A percentile compares a stretch with the other conserved stretches of the same genome.
Conservation (phyloP, 441 rosid genomes). For the Euphorbia schlechtendalii region DNA sequence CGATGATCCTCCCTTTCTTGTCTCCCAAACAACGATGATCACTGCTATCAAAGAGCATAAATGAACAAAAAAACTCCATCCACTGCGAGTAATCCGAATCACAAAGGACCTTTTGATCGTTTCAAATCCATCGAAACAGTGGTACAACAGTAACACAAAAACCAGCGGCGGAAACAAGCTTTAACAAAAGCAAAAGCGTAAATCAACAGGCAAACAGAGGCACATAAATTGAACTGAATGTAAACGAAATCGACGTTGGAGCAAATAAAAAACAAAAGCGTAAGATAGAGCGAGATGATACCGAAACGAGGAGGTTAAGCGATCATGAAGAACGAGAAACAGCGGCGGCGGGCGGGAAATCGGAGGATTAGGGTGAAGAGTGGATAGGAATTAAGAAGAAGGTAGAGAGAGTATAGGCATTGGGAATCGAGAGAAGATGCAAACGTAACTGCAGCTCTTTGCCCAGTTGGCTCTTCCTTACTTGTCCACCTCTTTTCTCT, state of each 20-base stretch:
- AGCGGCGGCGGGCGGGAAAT: neutral
- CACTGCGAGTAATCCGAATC: neutral
- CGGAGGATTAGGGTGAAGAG: slow-evolving; percentile 5
- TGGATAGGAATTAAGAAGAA: slow-evolving; percentile 15
- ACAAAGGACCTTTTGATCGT: neutral
- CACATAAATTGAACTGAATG: neutral
- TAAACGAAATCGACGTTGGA: neutral
- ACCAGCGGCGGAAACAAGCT: neutral
- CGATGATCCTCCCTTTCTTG: neutral
- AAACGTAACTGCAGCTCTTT: slow-evolving; percentile 20
- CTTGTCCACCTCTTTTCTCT: slow-evolving; percentile 28
- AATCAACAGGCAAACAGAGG: neutral
- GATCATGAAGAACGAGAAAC: neutral
- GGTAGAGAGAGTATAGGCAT: slow-evolving; percentile 3
- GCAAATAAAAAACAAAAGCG: neutral
- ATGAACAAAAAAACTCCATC: neutral
- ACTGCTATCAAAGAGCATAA: neutral
- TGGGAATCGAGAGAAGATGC: slow-evolving; percentile 16
- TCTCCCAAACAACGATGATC: neutral
- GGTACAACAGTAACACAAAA: neutral
- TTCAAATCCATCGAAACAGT: neutral
- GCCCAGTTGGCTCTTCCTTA: slow-evolving; percentile 30
- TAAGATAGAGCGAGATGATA: neutral
- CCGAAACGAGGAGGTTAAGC: slow-evolving; percentile 4
- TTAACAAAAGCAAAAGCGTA: neutral